Percentiles rank a stretch among this genome's conserved stretches.
phyloP scores from a whole-genome alignment of 2,329 filamentous ascomycete species.

The Monilinia vaccinii-corymbosi region DNA sequence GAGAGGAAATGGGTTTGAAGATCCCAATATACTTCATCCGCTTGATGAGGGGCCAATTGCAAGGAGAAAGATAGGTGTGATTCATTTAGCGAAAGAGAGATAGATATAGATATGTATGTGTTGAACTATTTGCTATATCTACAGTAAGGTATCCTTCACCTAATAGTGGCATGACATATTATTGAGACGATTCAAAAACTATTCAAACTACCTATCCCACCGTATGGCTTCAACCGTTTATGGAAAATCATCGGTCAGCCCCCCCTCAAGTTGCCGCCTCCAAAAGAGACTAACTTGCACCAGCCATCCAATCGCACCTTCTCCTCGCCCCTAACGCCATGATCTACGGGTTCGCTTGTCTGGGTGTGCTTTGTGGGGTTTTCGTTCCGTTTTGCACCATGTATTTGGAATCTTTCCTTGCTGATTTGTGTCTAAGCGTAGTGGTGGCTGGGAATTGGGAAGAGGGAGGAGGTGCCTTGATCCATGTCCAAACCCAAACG shows the following conservation, averaged over 20 bases:
- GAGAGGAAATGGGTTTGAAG: neutral
- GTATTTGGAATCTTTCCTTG: slow-evolving; percentile 7
- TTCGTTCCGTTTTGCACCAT: neutral
- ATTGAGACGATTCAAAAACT: no score
- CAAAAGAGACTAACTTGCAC: neutral
- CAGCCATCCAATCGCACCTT: neutral
- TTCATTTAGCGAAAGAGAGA: no score
- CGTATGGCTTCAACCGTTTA: neutral
- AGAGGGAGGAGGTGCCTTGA: neutral
- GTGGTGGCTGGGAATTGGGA: neutral
- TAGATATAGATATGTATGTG: no score
- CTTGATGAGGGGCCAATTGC: no score
- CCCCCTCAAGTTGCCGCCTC: neutral
- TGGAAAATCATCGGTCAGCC: neutral
- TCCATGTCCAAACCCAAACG: neutral
- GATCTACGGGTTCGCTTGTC: slow-evolving; percentile 3
- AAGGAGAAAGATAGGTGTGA: no score
- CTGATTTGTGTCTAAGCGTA: neutral
- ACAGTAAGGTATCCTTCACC: neutral
- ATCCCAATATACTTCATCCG: neutral
- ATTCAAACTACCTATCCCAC: no score
- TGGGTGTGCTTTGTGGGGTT: neutral
- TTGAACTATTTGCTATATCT: no score
- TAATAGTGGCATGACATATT: no score
- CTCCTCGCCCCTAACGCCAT: neutral